Evolutionary conservation across 805 yeast species (phyloP).

Genomic region (Candida maris): DNA sequence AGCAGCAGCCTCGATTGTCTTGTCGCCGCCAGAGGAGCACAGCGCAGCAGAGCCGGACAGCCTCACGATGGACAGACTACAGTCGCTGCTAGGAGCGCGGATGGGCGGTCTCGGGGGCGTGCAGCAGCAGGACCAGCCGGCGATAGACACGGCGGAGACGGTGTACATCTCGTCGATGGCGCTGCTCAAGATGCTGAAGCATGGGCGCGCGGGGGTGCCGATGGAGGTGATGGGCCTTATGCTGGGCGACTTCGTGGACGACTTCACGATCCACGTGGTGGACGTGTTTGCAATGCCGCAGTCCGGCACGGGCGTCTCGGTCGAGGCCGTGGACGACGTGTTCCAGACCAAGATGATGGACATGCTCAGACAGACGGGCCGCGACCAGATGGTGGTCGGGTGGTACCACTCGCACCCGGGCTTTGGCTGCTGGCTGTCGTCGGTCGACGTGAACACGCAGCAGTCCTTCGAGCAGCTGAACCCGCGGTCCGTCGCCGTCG

Average conservation of each 20-base stretch:
- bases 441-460: slow-evolving; percentile 96
- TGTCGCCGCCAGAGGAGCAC: too few species aligned
- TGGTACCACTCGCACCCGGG: slow-evolving; percentile 99
- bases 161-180: slow-evolving; percentile 96
- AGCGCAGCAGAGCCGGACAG: too few species aligned
- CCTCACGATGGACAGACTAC: slow-evolving; percentile 31
- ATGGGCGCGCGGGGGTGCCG: slow-evolving; percentile 89
- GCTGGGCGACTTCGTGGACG: slow-evolving; percentile 98
- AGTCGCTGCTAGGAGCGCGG: slow-evolving; percentile 31
- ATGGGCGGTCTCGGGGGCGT: slow-evolving; percentile 32
- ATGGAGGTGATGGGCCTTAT: slow-evolving; percentile 91
- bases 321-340: slow-evolving; percentile 98
- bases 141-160: slow-evolving; percentile 92
- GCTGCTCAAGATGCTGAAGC: slow-evolving; percentile 91
- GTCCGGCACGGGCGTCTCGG: slow-evolving; percentile 93
- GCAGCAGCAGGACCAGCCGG: slow-evolving; percentile 59
- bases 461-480: slow-evolving; percentile 96
- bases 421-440: slow-evolving; percentile 98
- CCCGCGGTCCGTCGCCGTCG: slow-evolving; percentile 96
- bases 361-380: slow-evolving; percentile 97
- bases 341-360: slow-evolving; percentile 99
- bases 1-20: too few species aligned
- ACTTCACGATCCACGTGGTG: slow-evolving; percentile 92
- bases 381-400: slow-evolving; percentile 98
- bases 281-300: slow-evolving; percentile 99